Percentiles rank a stretch among this genome's conserved stretches.
Conservation (phyloP, 495 filamentous ascomycete species). For the Penicillium macrosclerotiorum region DNA sequence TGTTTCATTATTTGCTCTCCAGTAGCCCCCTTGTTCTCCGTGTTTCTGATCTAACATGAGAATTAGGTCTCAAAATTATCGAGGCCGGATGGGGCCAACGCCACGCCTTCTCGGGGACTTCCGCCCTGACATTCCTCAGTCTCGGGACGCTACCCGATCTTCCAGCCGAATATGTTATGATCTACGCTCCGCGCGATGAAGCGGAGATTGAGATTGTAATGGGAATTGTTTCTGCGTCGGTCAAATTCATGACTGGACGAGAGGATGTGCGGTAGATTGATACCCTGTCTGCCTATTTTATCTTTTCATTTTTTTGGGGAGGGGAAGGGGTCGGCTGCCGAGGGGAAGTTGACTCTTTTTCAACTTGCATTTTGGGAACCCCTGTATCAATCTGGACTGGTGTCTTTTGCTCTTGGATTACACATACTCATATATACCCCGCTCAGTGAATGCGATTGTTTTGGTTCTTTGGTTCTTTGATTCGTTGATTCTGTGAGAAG, state of each 20-base stretch:
- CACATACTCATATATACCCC: constrained; percentile 3
- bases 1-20: background rate
- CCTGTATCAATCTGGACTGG: background rate
- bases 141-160: constrained; percentile 19
- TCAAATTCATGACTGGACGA: constrained; percentile 34
- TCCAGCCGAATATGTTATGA: constrained; percentile 69
- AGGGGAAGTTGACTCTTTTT: no score
- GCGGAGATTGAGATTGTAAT: constrained; percentile 66
- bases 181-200: constrained; percentile 77
- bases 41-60: background rate
- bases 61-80: constrained; percentile 62
- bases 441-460: background rate
- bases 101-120: constrained; percentile 71
- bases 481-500: no score
- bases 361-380: no score
- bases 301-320: no score
- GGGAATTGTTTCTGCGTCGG: constrained; percentile 66
- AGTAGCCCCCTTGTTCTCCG: no score
- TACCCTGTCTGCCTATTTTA: background rate
- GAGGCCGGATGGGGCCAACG: constrained; percentile 85
- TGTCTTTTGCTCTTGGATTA: constrained; percentile 2
- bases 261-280: constrained; percentile 25
- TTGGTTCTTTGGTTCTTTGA: no score
- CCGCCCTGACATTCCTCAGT: constrained; percentile 45
- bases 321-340: no score